A percentile compares a stretch with the other conserved stretches of the same genome.
Conservation (phyloP, 192 early-diverging fungal genomes). For the Backusella westeae region DNA sequence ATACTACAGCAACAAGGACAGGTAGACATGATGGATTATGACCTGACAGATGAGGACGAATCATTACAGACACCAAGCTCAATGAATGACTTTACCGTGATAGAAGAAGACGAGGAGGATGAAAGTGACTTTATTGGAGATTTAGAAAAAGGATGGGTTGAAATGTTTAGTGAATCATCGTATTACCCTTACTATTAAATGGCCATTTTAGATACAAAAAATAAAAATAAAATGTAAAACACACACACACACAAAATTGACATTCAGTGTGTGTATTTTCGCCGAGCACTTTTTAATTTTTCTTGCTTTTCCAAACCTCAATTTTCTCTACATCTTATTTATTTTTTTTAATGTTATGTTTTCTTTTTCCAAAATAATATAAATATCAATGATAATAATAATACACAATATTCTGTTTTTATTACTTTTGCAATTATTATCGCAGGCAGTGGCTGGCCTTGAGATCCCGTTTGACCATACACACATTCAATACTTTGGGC, state of each 20-base stretch:
- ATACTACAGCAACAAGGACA: neutral
- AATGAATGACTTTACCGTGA: neutral
- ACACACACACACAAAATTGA: neutral
- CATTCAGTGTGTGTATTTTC: neutral
- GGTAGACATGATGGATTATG: constrained; percentile 1
- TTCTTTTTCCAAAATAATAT: neutral
- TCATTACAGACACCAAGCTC: neutral
- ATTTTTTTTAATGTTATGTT: neutral
- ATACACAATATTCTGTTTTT: neutral
- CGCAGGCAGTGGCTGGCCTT: neutral
- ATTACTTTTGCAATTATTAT: constrained; percentile 8
- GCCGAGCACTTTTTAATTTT: neutral
- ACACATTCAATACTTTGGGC: constrained; percentile 26
- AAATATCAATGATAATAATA: neutral
- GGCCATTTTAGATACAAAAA: neutral
- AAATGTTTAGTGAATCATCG: neutral
- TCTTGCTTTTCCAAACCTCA: neutral
- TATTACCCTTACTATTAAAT: neutral
- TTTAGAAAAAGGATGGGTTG: constrained; percentile 13
- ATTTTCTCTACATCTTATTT: neutral
- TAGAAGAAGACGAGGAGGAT: neutral
- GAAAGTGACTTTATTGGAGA: neutral
- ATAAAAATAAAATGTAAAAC: neutral
- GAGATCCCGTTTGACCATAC: constrained; percentile 3
- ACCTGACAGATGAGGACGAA: constrained; percentile 9